These are phyloP conservation scores for Acanthamoeba sp. DNA, from an alignment of 208 protist genomes.

Conservation along the genomic window DNA sequence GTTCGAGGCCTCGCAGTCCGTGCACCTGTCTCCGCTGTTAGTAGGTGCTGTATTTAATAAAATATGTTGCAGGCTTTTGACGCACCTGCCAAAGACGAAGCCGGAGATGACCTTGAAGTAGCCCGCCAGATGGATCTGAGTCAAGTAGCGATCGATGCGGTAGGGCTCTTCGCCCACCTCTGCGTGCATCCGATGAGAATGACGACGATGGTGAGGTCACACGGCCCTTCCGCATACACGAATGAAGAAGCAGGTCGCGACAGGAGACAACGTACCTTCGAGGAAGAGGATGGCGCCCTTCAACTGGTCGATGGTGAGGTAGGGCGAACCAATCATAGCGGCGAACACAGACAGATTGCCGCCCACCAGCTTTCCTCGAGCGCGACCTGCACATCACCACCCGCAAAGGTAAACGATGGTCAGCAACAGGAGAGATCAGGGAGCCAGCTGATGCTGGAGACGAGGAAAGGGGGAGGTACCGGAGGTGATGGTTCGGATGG, in stretches of 20 bases:
- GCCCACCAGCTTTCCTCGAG: conserved; percentile 50
- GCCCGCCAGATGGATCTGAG: conserved; percentile 21
- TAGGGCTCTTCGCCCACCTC: conserved; percentile 64
- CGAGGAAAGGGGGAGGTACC: not conserved
- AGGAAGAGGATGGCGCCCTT: conserved; percentile 46
- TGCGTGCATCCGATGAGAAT: not conserved
- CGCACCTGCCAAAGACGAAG: conserved; percentile 66
- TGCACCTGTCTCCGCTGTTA: not conserved
- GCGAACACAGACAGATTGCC: conserved; percentile 69
- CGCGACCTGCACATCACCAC: not conserved
- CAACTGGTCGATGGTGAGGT: conserved; percentile 22
- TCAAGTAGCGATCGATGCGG: conserved; percentile 58
- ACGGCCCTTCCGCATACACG: too few relatives aligned
- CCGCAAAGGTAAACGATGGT: not conserved
- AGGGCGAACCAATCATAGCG: conserved; percentile 23
- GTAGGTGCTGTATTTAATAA: too few relatives aligned
- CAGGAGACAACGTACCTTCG: not conserved
- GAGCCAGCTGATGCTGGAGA: too few relatives aligned
- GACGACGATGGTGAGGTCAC: too few relatives aligned
- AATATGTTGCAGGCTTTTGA: not conserved
- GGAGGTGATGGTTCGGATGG: conserved; percentile 17
- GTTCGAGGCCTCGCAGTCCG: conserved; percentile 53
- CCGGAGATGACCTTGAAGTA: conserved; percentile 42
- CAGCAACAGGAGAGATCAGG: too few relatives aligned
- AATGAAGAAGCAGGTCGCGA: too few relatives aligned